These are phyloP conservation scores for Tylopilus plumbeoviolaceoides DNA, from an alignment of 768 basidiomycete genomes.

Conservation along the genomic window DNA sequence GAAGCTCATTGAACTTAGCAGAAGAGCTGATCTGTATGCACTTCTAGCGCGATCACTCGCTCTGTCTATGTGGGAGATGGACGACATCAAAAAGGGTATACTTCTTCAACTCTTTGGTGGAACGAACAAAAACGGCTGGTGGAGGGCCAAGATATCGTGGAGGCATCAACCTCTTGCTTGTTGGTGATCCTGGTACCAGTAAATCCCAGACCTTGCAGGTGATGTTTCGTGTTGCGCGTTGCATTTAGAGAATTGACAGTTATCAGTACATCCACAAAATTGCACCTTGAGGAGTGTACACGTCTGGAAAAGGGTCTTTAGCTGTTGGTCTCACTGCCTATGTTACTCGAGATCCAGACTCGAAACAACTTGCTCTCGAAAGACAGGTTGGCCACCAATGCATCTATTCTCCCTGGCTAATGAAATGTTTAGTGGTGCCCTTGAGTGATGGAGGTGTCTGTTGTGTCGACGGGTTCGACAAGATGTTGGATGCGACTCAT, in stretches of 20 bases:
- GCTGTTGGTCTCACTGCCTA: too few relatives aligned
- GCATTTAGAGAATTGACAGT: too few relatives aligned
- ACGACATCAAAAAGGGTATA: conserved; percentile 98
- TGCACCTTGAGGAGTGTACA: too few relatives aligned
- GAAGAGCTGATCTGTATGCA: conserved; percentile 58
- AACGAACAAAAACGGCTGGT: conserved; percentile 94
- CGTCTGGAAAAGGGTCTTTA: too few relatives aligned
- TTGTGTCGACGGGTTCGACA: too few relatives aligned
- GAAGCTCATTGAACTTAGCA: conserved; percentile 68
- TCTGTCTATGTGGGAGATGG: conserved; percentile 96
- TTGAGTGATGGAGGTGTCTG: too few relatives aligned
- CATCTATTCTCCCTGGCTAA: background rate
- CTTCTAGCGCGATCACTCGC: conserved; percentile 83
- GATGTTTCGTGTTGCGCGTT: conserved; percentile 15
- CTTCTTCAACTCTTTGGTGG: conserved; percentile 94
- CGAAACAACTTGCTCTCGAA: too few relatives aligned
- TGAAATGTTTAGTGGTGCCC: too few relatives aligned
- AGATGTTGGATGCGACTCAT: conserved; percentile 93
- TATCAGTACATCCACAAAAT: too few relatives aligned
- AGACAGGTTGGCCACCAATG: too few relatives aligned
- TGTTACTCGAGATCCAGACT: too few relatives aligned
- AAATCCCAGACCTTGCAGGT: conserved; percentile 96
- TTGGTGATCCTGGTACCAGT: conserved; percentile 96
- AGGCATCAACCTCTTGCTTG: conserved; percentile 90
- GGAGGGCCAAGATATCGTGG: conserved; percentile 65